Evolutionary conservation across 257 asterid species (phyloP).

Genomic region (Apocynum venetum): DNA sequence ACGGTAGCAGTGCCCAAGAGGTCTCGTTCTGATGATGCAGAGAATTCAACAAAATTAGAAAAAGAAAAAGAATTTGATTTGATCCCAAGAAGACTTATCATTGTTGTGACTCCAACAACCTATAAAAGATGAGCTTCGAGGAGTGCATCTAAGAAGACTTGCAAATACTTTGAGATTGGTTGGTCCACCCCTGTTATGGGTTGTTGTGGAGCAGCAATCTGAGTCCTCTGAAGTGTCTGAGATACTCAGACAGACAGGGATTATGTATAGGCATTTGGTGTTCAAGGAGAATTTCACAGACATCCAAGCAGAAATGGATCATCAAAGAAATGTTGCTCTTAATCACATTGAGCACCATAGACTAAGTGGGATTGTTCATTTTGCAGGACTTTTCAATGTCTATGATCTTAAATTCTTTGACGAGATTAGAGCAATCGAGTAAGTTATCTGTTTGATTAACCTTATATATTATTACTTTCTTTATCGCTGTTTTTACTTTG

Average conservation of each 20-base stretch:
- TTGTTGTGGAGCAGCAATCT: slow-evolving; percentile 63
- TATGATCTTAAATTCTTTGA: slow-evolving; percentile 82
- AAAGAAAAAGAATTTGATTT: slow-evolving; percentile 9
- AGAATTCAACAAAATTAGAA: slow-evolving; percentile 2
- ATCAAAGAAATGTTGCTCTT: slow-evolving; percentile 77
- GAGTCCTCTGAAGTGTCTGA: slow-evolving; percentile 51
- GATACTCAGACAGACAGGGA: slow-evolving; percentile 63
- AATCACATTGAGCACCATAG: slow-evolving; percentile 87
- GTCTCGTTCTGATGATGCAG: neutral
- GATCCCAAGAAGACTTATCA: slow-evolving; percentile 41
- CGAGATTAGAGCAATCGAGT: slow-evolving; percentile 72
- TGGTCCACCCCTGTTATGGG: slow-evolving; percentile 72
- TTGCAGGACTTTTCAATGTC: slow-evolving; percentile 70
- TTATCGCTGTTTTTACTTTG: too few species aligned
- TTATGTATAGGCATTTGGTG: slow-evolving; percentile 83
- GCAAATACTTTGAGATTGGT: slow-evolving; percentile 71
- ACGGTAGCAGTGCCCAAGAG: slow-evolving; percentile 15
- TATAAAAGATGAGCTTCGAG: slow-evolving; percentile 28
- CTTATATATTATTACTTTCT: too few species aligned
- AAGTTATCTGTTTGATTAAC: slow-evolving; percentile 16
- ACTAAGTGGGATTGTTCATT: slow-evolving; percentile 83
- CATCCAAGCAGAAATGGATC: slow-evolving; percentile 57
- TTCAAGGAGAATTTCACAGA: slow-evolving; percentile 78
- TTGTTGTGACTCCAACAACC: slow-evolving; percentile 73
- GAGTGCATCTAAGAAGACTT: slow-evolving; percentile 44